Percentiles rank a stretch among this genome's conserved stretches.
Evolutionary conservation across 2,329 filamentous ascomycete genomes (phyloP).

Genomic region (Colletotrichum somersetense): DNA sequence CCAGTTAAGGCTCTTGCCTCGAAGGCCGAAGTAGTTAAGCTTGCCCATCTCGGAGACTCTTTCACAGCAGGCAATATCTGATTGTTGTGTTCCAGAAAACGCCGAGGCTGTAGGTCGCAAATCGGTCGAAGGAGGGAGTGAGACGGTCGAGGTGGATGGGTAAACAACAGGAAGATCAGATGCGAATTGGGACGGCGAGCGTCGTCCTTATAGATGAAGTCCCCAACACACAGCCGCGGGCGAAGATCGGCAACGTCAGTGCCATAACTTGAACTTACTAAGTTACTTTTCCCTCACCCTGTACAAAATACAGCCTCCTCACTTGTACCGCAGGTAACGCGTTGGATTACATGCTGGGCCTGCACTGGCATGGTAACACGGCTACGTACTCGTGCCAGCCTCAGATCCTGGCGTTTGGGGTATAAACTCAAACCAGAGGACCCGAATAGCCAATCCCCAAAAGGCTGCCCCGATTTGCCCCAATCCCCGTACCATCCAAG

Average conservation of each 20-base stretch:
- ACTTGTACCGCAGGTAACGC: constrained; percentile 24
- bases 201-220: constrained; percentile 40
- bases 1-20: constrained; percentile 74
- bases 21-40: constrained; percentile 70
- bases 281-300: constrained; percentile 17
- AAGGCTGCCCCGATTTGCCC: constrained; percentile 36
- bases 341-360: constrained; percentile 6
- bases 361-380: constrained; percentile 9
- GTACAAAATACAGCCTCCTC: not conserved
- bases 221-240: constrained; percentile 14
- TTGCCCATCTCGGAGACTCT: constrained; percentile 45
- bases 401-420: constrained; percentile 33
- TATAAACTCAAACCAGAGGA: constrained; percentile 39
- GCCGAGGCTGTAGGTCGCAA: constrained; percentile 23
- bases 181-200: constrained; percentile 10
- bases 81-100: constrained; percentile 16
- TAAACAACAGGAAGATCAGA: constrained; percentile 13
- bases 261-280: constrained; percentile 16
- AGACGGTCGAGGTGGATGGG: constrained; percentile 5
- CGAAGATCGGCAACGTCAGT: constrained; percentile 39
- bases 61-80: constrained; percentile 29
- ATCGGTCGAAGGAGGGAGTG: not conserved
- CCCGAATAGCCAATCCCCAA: constrained; percentile 36
- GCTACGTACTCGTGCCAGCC: constrained; percentile 30
- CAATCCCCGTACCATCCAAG: constrained; percentile 42